These are phyloP conservation scores for Psilocybe azurescens DNA, from an alignment of 768 basidiomycete genomes.

Conservation along the genomic window DNA sequence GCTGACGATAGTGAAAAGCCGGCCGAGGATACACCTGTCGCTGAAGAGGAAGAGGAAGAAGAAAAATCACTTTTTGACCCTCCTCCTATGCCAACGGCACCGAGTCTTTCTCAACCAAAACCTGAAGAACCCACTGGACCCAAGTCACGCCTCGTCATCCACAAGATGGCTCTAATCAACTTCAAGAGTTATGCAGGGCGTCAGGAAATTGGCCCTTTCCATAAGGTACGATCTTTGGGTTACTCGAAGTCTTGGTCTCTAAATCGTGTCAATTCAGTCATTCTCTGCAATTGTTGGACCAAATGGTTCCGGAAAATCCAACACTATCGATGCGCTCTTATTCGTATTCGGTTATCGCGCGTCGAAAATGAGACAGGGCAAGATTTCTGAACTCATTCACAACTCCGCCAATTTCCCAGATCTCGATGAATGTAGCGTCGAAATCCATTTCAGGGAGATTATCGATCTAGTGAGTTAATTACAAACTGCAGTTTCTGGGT, in stretches of 20 bases:
- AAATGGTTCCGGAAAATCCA: constrained; percentile 97
- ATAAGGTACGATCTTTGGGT: constrained; percentile 67
- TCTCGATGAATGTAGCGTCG: constrained; percentile 89
- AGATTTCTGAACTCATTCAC: constrained; percentile 95
- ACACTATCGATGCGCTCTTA: constrained; percentile 96
- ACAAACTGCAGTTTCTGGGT: not conserved
- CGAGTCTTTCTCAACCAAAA: constrained; percentile 36
- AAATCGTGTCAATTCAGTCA: constrained; percentile 57
- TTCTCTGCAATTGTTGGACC: constrained; percentile 98
- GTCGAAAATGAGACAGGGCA: constrained; percentile 96
- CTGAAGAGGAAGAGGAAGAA: constrained; percentile 43
- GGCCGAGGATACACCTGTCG: constrained; percentile 12
- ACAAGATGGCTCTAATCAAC: constrained; percentile 91
- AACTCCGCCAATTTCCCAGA: constrained; percentile 90
- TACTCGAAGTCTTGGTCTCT: not conserved
- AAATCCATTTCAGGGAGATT: constrained; percentile 96
- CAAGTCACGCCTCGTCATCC: constrained; percentile 83
- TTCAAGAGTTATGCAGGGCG: constrained; percentile 98
- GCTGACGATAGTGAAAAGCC: constrained; percentile 5
- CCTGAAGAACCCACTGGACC: constrained; percentile 67
- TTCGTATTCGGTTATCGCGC: constrained; percentile 99
- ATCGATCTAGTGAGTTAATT: constrained; percentile 76
- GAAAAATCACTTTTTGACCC: constrained; percentile 53
- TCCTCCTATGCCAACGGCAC: constrained; percentile 42
- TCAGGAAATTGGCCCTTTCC: constrained; percentile 98